Evolutionary conservation across 2,329 filamentous ascomycete genomes (phyloP), one percentile per base, ranked within the genome.

Genomic region (Fusarium tricinctum): DNA sequence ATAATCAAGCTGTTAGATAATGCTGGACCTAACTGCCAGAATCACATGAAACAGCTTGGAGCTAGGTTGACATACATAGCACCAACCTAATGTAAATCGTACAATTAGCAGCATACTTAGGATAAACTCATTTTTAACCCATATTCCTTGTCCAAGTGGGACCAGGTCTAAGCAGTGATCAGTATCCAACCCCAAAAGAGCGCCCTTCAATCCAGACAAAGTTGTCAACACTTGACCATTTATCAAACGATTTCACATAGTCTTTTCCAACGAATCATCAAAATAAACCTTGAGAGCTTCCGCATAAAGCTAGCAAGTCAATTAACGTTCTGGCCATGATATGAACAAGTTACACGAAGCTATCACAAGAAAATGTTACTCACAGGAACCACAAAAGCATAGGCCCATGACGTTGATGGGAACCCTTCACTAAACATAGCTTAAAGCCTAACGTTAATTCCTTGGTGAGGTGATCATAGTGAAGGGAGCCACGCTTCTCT

Each of bases 181-280:
- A 8, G 26, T 23, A 3, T 4, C 30, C 15, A 26, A 45, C 58
- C 23, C 56, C 40, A 42, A 22, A n/a, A 28, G 23, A 30, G 33
- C 8, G 33, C 58, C 49, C 6, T 44, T 17, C 22, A n/a, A 22
- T 17, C 22, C 22, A 63, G 35, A 2, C n/a, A 63, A 63, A 30
- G 13, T 30, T 30, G 28, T 6, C 10, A 30, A 30, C 28, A 30
- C 28, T 30, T 13, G n/a, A 15, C 30, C 30, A 33, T 15, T 8
- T 7, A 33, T 33, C 6, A 10, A 2, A 15, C 14, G 14, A 15
- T 10, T 3, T 33, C 6, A 15, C 5, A 8, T 15, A 15, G 5
- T 32, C 30, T 5, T 12, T 14, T 32, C 4, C 13, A 15, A 32
- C 14, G 7, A 32, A 4, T 7, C 13, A 32, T 2, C 14, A 13